Conservation (phyloP, 768 basidiomycete species). For the Boletus sensibilis region DNA sequence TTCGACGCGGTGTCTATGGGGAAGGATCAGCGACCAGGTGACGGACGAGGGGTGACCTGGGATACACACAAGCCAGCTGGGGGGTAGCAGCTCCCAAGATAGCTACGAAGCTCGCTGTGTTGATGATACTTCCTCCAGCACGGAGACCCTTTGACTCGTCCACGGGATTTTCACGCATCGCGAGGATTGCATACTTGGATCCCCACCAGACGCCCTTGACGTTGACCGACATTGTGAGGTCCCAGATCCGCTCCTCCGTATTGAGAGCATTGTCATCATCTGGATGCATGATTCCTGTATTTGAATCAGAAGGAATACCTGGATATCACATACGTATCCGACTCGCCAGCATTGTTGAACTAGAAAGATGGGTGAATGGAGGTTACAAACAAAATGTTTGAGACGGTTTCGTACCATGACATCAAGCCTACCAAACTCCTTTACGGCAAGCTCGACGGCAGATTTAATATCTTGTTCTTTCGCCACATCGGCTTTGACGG, state of each 20-base stretch:
- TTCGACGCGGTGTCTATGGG: conserved; percentile 88
- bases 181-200: conserved; percentile 94
- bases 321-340: background rate
- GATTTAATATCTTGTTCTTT: conserved; percentile 85
- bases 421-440: conserved; percentile 90
- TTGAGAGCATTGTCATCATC: conserved; percentile 92
- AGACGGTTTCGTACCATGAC: conserved; percentile 66
- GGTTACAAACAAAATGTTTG: background rate
- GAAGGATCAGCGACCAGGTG: conserved; percentile 7
- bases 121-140: conserved; percentile 90
- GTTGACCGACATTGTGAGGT: conserved; percentile 89
- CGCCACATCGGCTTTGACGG: conserved; percentile 81
- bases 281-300: conserved; percentile 94
- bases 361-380: conserved; percentile 30
- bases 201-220: conserved; percentile 99
- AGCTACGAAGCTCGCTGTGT: conserved; percentile 97
- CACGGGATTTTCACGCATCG: conserved; percentile 90
- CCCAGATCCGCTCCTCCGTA: conserved; percentile 97
- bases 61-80: conserved; percentile 81
- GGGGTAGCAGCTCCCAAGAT: conserved; percentile 95
- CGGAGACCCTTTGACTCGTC: conserved; percentile 80
- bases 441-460: conserved; percentile 75
- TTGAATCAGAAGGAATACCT: background rate
- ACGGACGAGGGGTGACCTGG: background rate
- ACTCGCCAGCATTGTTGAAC: conserved; percentile 90